Base-by-base conservation (phyloP, 2,329 filamentous ascomycete genomes). In the Xylariaceae sp. region DNA sequence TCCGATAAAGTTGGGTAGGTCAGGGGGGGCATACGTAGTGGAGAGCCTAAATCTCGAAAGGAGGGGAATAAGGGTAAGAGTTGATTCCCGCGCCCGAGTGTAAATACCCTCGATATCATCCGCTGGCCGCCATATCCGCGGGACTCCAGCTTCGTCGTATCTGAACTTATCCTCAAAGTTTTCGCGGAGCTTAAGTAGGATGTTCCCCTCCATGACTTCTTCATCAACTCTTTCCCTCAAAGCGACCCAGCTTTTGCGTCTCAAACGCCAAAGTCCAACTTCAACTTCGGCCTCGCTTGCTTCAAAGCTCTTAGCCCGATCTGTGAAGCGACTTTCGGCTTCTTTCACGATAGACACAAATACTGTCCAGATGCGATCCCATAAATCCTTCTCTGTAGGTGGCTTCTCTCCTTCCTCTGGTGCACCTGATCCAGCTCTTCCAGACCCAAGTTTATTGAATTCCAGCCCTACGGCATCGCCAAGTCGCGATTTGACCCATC, bases 111-210 rank as follows among this genome's bases (percentile, higher is more conserved):
- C 94, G 57, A 99, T 99, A 68, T 99, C 94, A 70, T 99, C 94
- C 1, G 88, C 92, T 1, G 94, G 94, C 20, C 92, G 86, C 94
- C 94, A 99, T 73, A 99, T 96, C 55, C 94, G 84, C 4, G 94
- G 94, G 4, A 99, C 94, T 21, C 94, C 94, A 6, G 86, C 86
- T 55, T 97, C 92, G 66, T 99, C 94, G 67, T 99, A 99, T 60
- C 94, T 88, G 82, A 99, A 99, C 74, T 96, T 97, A 77, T 99
- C 94, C 74, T 99, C 94, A 63, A 99, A 99, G 76, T 97, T 97
- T 73, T 99, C 94, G 29, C 94, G 86, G 45, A 99, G 83, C 78
- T 99, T 99, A 63, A 97, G 80, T 27, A 97, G 78, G 48, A 99
- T 86, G 69, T 97, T 99, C 66, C 93, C 93, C 75, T 97, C 94